A percentile compares a stretch with the other conserved stretches of the same genome.
Conservation (phyloP, 179 eudicot genomes). For the Drosera spatulata region DNA sequence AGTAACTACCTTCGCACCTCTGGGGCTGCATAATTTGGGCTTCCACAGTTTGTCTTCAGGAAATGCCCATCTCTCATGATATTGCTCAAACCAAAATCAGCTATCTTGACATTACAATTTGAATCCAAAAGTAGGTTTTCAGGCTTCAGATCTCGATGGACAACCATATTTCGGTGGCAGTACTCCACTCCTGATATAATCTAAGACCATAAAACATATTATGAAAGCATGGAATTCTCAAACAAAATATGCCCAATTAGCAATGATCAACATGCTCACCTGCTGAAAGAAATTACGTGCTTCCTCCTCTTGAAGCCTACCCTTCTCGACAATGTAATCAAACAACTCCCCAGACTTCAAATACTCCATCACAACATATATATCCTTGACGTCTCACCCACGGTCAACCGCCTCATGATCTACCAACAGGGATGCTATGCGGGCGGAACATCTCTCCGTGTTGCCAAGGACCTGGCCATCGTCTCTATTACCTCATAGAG, state of each 20-base stretch:
- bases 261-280: conserved; percentile 18
- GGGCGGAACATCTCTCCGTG: too few species aligned
- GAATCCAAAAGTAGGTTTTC: conserved; percentile 91
- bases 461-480: too few species aligned
- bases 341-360: conserved; percentile 91
- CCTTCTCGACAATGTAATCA: conserved; percentile 97
- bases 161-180: conserved; percentile 67
- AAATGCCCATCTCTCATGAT: conserved; percentile 96
- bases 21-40: conserved; percentile 98
- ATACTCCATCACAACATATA: conserved; percentile 91
- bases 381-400: too few species aligned
- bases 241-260: too few species aligned
- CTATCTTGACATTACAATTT: conserved; percentile 81
- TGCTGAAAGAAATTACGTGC: conserved; percentile 93
- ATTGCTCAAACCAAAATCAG: conserved; percentile 97
- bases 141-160: conserved; percentile 43
- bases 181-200: conserved; percentile 97
- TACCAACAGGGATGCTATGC: too few species aligned
- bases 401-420: too few species aligned
- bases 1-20: conserved; percentile 37
- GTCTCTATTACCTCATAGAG: conserved; percentile 97
- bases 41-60: conserved; percentile 94
- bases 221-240: too few species aligned
- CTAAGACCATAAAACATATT: conserved; percentile 26
- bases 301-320: conserved; percentile 86